These are phyloP conservation scores for Yarrowia sp. DNA, from an alignment of 805 yeast species.

Conservation along the genomic window DNA sequence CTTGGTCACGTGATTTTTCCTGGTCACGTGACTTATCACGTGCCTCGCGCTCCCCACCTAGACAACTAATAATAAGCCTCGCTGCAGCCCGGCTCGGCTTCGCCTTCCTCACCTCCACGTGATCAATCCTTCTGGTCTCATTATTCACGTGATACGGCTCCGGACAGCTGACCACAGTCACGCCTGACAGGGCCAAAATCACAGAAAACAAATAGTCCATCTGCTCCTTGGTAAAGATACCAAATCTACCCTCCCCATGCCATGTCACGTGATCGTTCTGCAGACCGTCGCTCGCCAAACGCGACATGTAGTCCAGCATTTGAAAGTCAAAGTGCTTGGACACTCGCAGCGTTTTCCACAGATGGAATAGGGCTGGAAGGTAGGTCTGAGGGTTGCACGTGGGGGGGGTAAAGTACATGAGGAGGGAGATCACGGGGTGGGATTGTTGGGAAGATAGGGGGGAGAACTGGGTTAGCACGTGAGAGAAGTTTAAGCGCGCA, in stretches of 20 bases:
- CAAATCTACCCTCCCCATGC: constrained; percentile 55
- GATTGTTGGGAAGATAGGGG: constrained; percentile 31
- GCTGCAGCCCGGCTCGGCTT: constrained; percentile 53
- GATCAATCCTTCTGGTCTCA: constrained; percentile 24
- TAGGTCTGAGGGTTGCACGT: constrained; percentile 58
- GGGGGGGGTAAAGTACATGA: constrained; percentile 36
- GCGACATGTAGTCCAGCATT: constrained; percentile 68
- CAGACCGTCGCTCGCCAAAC: constrained; percentile 55
- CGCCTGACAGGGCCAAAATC: constrained; percentile 52
- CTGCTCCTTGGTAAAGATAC: constrained; percentile 70
- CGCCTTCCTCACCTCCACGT: constrained; percentile 39
- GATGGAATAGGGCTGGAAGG: constrained; percentile 69
- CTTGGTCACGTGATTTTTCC: too few relatives aligned
- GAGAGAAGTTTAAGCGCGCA: too few relatives aligned
- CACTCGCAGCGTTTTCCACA: constrained; percentile 68
- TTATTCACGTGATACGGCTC: constrained; percentile 30
- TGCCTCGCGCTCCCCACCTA: constrained; percentile 53
- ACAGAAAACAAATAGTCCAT: constrained; percentile 64
- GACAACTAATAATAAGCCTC: constrained; percentile 65
- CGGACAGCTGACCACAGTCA: constrained; percentile 50
- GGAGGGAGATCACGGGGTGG: constrained; percentile 17
- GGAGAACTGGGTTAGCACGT: constrained; percentile 36
- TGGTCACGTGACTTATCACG: constrained; percentile 41
- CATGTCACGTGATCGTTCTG: constrained; percentile 50
- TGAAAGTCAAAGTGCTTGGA: constrained; percentile 65